These are phyloP conservation scores for Yarrowia osloensis DNA, from an alignment of 805 yeast genomes.

Conservation along the genomic window DNA sequence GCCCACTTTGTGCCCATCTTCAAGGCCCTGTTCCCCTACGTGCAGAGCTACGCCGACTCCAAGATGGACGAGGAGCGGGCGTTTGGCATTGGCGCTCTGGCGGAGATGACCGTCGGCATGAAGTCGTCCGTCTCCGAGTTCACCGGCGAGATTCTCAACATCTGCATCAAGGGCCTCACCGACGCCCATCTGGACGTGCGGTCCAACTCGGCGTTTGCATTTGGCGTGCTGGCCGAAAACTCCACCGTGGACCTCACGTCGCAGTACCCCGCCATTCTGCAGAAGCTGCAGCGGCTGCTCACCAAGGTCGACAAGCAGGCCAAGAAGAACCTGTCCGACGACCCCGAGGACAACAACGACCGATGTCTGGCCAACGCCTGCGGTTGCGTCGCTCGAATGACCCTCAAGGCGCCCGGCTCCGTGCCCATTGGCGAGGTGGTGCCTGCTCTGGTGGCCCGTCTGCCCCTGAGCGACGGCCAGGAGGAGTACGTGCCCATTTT, in stretches of 20 bases:
- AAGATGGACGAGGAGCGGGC: slow-evolving; percentile 75
- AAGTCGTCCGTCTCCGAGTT: slow-evolving; percentile 62
- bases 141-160: slow-evolving; percentile 66
- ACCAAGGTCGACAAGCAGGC: slow-evolving; percentile 78
- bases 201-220: slow-evolving; percentile 95
- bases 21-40: slow-evolving; percentile 64
- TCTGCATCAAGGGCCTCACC: slow-evolving; percentile 67
- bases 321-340: slow-evolving; percentile 47
- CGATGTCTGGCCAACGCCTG: slow-evolving; percentile 91
- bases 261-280: slow-evolving; percentile 67
- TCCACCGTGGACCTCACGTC: slow-evolving; percentile 56
- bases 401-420: slow-evolving; percentile 64
- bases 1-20: slow-evolving; percentile 76
- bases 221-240: slow-evolving; percentile 69
- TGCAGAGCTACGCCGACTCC: slow-evolving; percentile 58
- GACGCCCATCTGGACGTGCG: slow-evolving; percentile 85
- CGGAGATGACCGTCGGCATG: slow-evolving; percentile 82
- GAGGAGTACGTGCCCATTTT: slow-evolving; percentile 94
- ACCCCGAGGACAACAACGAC: slow-evolving; percentile 78
- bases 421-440: slow-evolving; percentile 78
- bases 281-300: slow-evolving; percentile 67
- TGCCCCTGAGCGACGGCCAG: slow-evolving; percentile 84
- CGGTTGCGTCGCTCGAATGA: slow-evolving; percentile 95
- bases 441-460: slow-evolving; percentile 70
- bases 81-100: slow-evolving; percentile 82